These are phyloP conservation scores for Aspergillus sp. DNA, from an alignment of 2,329 filamentous ascomycete genomes.

Conservation along the genomic window DNA sequence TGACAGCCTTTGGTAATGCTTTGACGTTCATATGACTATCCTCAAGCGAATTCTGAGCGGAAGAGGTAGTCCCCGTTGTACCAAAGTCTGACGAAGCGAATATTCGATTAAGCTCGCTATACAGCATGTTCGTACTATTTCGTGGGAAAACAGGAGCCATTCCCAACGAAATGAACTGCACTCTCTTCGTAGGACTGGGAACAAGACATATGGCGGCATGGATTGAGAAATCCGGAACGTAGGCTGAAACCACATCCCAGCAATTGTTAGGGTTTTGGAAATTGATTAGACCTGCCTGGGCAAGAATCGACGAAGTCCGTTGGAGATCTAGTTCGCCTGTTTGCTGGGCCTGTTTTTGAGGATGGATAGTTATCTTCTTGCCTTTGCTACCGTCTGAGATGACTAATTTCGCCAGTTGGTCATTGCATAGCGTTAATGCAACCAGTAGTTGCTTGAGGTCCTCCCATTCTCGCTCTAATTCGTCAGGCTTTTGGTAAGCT, in stretches of 20 bases:
- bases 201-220: constrained; percentile 63
- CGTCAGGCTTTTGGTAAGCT: constrained; percentile 43
- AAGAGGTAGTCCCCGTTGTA: constrained; percentile 41
- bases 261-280: constrained; percentile 40
- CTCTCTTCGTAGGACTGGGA: constrained; percentile 63
- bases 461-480: constrained; percentile 60
- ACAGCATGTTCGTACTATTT: constrained; percentile 58
- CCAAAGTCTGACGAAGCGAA: constrained; percentile 77
- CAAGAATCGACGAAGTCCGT: constrained; percentile 49
- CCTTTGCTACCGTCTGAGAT: constrained; percentile 48
- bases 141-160: constrained; percentile 57
- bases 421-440: constrained; percentile 65
- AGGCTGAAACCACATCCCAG: constrained; percentile 69
- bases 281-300: constrained; percentile 59
- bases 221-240: constrained; percentile 55
- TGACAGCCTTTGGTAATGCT: constrained; percentile 56
- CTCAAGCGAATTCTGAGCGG: constrained; percentile 26
- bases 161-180: constrained; percentile 78
- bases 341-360: neutral
- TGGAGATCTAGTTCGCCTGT: constrained; percentile 17
- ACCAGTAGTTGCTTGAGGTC: constrained; percentile 53
- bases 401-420: constrained; percentile 48
- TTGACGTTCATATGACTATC: constrained; percentile 45
- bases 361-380: constrained; percentile 29
- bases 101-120: constrained; percentile 68